These are phyloP conservation scores for Colletotrichum abscissum DNA, from an alignment of 2,329 filamentous ascomycete species.

Conservation along the genomic window DNA sequence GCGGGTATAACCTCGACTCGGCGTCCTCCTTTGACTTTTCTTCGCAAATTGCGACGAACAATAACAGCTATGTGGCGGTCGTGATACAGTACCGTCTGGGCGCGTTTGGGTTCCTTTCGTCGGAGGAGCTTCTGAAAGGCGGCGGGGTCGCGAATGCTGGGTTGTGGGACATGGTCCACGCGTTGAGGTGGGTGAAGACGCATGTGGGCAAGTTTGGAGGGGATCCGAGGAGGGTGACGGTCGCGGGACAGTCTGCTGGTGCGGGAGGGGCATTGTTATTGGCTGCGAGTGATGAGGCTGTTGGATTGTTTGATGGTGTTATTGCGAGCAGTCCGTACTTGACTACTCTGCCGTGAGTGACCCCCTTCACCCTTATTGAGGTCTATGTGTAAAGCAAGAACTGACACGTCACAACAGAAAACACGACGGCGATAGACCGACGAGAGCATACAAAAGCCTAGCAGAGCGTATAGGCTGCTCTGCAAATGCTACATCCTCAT, in stretches of 20 bases:
- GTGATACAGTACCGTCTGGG: slow-evolving; percentile 31
- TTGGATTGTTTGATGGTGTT: slow-evolving; percentile 5
- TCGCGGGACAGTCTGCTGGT: slow-evolving; percentile 19
- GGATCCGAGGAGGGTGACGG: slow-evolving; percentile 16
- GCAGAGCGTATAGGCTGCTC: slow-evolving; percentile 20
- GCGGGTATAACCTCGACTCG: slow-evolving; percentile 30
- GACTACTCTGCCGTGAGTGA: slow-evolving; percentile 13
- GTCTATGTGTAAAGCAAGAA: too few species aligned
- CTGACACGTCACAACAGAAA: background rate
- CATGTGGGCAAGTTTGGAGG: slow-evolving; percentile 37
- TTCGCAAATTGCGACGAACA: slow-evolving; percentile 17
- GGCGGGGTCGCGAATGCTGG: slow-evolving; percentile 36
- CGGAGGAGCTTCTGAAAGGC: slow-evolving; percentile 15
- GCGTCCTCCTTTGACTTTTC: slow-evolving; percentile 4
- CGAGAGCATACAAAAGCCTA: background rate
- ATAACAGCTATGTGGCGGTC: slow-evolving; percentile 18
- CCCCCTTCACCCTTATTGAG: too few species aligned
- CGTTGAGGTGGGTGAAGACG: slow-evolving; percentile 34
- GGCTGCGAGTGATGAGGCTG: background rate
- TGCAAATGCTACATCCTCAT: background rate
- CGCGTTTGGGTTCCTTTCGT: slow-evolving; percentile 33
- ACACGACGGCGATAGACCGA: slow-evolving; percentile 3
- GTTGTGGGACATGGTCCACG: slow-evolving; percentile 29
- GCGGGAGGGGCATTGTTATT: slow-evolving; percentile 8
- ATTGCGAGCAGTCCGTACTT: slow-evolving; percentile 28